A percentile compares a stretch with the other conserved stretches of the same genome.
Conservation (phyloP, 768 basidiomycete species). For the Royoungia palumana region DNA sequence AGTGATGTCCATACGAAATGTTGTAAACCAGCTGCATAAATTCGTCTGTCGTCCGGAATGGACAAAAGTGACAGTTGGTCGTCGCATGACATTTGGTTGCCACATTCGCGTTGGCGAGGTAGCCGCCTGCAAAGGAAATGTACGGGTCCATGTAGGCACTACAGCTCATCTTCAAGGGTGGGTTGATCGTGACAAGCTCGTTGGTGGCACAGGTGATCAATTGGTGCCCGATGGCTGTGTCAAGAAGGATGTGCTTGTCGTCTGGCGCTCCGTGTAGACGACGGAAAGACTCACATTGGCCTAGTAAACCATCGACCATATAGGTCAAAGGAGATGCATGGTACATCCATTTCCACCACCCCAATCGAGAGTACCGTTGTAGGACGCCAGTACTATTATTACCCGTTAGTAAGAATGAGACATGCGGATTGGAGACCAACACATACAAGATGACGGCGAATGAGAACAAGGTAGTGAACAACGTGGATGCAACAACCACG, state of each 20-base stretch:
- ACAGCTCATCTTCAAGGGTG: conserved; percentile 55
- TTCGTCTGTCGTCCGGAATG: conserved; percentile 48
- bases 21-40: conserved; percentile 23
- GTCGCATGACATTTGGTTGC: conserved; percentile 52
- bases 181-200: conserved; percentile 53
- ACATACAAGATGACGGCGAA: conserved; percentile 45
- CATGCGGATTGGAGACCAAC: not conserved
- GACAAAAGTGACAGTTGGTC: conserved; percentile 54
- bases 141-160: conserved; percentile 47
- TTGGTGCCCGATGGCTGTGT: conserved; percentile 39
- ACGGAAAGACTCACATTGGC: conserved; percentile 18
- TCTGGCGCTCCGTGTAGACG: no score
- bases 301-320: conserved; percentile 42
- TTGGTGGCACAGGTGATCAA: conserved; percentile 44
- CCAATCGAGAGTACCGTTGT: conserved; percentile 39
- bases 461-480: conserved; percentile 38
- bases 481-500: conserved; percentile 36
- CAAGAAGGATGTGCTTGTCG: not conserved
- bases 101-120: conserved; percentile 53
- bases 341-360: conserved; percentile 37
- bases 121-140: conserved; percentile 51
- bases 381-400: conserved; percentile 43
- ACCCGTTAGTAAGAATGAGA: not conserved
- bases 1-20: conserved; percentile 4
- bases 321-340: conserved; percentile 50